Conservation (phyloP, 2,329 filamentous ascomycete genomes). For the Alternaria triticimaculans region DNA sequence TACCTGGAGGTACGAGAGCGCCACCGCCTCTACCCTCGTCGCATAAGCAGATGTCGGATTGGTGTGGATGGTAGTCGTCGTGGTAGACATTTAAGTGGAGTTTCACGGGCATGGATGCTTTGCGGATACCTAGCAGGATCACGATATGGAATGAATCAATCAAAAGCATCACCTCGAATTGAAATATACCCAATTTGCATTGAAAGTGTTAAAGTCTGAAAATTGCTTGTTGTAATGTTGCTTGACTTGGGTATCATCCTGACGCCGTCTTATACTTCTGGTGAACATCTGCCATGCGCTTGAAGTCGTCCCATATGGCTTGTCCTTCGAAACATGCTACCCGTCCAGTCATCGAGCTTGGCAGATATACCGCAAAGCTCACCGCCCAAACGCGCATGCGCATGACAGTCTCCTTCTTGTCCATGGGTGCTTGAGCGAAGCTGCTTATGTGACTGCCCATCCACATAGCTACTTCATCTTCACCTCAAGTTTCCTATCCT, state of each 20-base stretch:
- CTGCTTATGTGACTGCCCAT: background rate
- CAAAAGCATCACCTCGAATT: slow-evolving; percentile 44
- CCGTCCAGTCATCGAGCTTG: background rate
- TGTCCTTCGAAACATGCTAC: background rate
- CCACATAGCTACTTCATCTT: background rate
- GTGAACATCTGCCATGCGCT: slow-evolving; percentile 9
- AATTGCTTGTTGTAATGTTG: slow-evolving; percentile 12
- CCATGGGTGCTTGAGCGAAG: background rate
- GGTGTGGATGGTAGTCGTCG: slow-evolving; percentile 27
- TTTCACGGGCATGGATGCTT: slow-evolving; percentile 47
- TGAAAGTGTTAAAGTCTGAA: slow-evolving; percentile 15
- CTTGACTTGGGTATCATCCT: slow-evolving; percentile 28
- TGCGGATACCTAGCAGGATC: slow-evolving; percentile 42
- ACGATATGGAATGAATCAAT: slow-evolving; percentile 47
- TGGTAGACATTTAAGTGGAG: slow-evolving; percentile 43
- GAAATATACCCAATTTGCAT: slow-evolving; percentile 26
- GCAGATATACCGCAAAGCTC: background rate
- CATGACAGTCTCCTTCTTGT: background rate
- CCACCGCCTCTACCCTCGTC: slow-evolving; percentile 70
- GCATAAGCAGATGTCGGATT: slow-evolving; percentile 49
- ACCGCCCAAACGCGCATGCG: background rate
- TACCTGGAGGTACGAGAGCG: slow-evolving; percentile 99
- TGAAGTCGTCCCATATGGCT: background rate
- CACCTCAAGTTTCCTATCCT: too few relatives aligned
- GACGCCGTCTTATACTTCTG: slow-evolving; percentile 15